Conservation (phyloP, 345 rosid species). For the Orychophragmus violaceus region DNA sequence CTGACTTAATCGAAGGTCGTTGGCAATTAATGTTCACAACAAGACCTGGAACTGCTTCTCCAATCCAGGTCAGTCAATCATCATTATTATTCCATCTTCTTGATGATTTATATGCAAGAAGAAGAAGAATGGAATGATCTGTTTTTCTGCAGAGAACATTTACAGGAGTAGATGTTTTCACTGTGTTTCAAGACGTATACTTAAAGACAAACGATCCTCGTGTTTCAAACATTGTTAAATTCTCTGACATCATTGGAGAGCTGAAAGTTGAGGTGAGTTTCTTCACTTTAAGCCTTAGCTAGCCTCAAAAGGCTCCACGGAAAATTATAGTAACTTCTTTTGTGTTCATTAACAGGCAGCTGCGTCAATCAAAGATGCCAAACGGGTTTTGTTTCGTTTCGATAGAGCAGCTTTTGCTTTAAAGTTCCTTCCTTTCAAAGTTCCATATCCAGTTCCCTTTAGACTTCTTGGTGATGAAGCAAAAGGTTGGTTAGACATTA, state of each 20-base stretch:
- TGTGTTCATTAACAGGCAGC: constrained; percentile 51
- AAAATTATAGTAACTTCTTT: background rate
- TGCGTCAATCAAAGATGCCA: constrained; percentile 59
- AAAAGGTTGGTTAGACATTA: constrained; percentile 87
- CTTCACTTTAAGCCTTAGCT: background rate
- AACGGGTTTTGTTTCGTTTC: constrained; percentile 61
- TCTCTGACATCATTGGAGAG: constrained; percentile 84
- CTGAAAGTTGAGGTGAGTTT: constrained; percentile 76
- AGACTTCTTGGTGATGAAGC: constrained; percentile 96
- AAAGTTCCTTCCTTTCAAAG: constrained; percentile 81
- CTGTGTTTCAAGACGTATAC: constrained; percentile 83
- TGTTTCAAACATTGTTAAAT: constrained; percentile 75
- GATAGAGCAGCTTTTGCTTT: constrained; percentile 78
- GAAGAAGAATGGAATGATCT: background rate
- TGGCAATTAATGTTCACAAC: constrained; percentile 96
- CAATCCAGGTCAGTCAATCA: constrained; percentile 61
- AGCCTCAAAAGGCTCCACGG: background rate
- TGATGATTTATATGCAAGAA: background rate
- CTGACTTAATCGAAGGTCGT: constrained; percentile 74
- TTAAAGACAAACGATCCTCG: constrained; percentile 73
- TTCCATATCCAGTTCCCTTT: constrained; percentile 96
- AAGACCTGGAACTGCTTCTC: constrained; percentile 96
- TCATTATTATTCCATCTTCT: background rate
- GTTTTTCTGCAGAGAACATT: constrained; percentile 70
- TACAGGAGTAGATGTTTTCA: constrained; percentile 81